Conservation (phyloP, 768 basidiomycete species). For the Phlebiopsis flavidoalba region DNA sequence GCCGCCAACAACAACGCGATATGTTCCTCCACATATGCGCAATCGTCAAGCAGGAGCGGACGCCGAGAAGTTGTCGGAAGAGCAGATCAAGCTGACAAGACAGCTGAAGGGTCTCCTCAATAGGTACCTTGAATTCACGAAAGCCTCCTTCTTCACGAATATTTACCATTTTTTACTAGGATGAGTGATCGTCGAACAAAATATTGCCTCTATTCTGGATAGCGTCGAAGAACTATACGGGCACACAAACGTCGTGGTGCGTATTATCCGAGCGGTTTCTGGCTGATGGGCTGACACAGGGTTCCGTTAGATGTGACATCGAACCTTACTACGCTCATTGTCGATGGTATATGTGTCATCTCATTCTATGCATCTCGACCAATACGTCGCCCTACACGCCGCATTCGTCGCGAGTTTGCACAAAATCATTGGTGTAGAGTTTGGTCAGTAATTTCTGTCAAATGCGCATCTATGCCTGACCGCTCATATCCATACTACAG, state of each 20-base stretch:
- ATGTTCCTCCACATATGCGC: constrained; percentile 81
- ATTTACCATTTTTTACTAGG: constrained; percentile 30
- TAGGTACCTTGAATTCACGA: not conserved
- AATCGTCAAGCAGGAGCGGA: constrained; percentile 34
- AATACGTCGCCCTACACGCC: constrained; percentile 85
- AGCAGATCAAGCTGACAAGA: constrained; percentile 53
- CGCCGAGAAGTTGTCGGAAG: constrained; percentile 30
- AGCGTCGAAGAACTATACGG: constrained; percentile 74
- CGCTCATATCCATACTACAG: constrained; percentile 33
- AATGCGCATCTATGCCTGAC: not conserved
- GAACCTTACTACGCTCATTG: constrained; percentile 67
- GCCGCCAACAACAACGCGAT: constrained; percentile 37
- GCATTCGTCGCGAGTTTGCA: constrained; percentile 79
- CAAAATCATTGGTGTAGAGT: constrained; percentile 80
- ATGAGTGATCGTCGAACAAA: constrained; percentile 93
- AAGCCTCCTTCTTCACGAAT: not conserved
- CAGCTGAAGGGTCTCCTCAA: constrained; percentile 88
- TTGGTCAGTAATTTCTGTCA: constrained; percentile 54
- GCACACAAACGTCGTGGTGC: constrained; percentile 74
- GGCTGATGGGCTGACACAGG: not conserved
- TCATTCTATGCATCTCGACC: constrained; percentile 78
- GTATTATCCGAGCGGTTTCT: not conserved
- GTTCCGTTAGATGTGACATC: constrained; percentile 67
- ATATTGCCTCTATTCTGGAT: constrained; percentile 69
- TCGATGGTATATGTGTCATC: constrained; percentile 76